Evolutionary conservation across 371 early-diverging fungal genomes (phyloP).

Genomic region (Lichtheimia corymbifera): DNA sequence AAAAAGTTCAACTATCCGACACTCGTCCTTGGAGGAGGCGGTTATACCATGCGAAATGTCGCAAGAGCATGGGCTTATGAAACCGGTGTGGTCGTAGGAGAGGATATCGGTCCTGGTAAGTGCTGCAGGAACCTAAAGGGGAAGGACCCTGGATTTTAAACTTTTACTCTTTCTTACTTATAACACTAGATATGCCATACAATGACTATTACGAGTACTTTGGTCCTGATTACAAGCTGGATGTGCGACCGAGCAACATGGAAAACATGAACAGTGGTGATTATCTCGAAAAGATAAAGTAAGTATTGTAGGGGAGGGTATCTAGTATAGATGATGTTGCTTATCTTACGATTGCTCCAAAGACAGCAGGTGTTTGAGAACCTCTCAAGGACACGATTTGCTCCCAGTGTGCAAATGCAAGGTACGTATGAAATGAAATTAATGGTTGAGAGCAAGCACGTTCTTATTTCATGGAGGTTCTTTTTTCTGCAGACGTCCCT

Average conservation of each 20-base stretch:
- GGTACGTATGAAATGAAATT: constrained; percentile 22
- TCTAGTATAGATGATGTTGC: not conserved
- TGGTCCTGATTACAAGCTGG: constrained; percentile 84
- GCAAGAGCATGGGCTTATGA: constrained; percentile 95
- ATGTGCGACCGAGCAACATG: constrained; percentile 89
- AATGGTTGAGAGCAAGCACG: not conserved
- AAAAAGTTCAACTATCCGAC: constrained; percentile 82
- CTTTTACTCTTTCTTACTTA: too few species aligned
- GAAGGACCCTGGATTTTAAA: too few species aligned
- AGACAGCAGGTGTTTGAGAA: constrained; percentile 70
- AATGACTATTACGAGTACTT: constrained; percentile 80
- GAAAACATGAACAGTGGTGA: constrained; percentile 83
- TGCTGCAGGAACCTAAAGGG: not conserved
- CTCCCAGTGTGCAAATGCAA: constrained; percentile 71
- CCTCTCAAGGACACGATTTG: constrained; percentile 72
- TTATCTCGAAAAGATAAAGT: constrained; percentile 78
- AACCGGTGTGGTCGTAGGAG: constrained; percentile 80
- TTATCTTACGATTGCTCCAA: not conserved
- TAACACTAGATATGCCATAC: constrained; percentile 75
- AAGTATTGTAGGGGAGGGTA: constrained; percentile 8
- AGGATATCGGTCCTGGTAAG: constrained; percentile 83
- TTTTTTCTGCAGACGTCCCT: constrained; percentile 38
- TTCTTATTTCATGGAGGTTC: constrained; percentile 32
- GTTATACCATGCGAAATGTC: constrained; percentile 94
- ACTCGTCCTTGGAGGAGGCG: constrained; percentile 93